These are phyloP conservation scores for Diphasiastrum complanatum DNA, from an alignment of 83 land plant species.

Conservation along the genomic window DNA sequence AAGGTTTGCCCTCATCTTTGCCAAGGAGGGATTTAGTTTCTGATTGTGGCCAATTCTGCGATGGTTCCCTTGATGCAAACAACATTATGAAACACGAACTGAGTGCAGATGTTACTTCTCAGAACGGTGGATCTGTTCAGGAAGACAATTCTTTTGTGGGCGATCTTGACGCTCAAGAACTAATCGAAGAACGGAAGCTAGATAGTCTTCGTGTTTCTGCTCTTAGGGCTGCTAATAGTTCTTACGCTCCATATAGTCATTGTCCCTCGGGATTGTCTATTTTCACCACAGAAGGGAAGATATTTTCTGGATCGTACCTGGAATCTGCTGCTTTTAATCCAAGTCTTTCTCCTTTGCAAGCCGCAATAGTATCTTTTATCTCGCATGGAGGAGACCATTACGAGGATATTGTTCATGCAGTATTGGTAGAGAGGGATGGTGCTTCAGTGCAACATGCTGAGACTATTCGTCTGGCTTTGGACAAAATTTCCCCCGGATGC, in stretches of 20 bases:
- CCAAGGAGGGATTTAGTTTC: too few relatives aligned
- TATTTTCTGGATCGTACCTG: slow-evolving; percentile 61
- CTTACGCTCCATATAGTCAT: slow-evolving; percentile 88
- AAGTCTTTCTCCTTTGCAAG: slow-evolving; percentile 77
- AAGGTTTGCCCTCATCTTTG: background rate
- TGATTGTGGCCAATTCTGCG: too few relatives aligned
- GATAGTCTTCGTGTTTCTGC: slow-evolving; percentile 35
- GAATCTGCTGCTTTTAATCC: slow-evolving; percentile 99
- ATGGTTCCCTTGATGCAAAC: too few relatives aligned
- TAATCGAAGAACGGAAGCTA: too few relatives aligned
- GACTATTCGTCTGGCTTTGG: slow-evolving; percentile 51
- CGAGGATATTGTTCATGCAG: slow-evolving; percentile 59
- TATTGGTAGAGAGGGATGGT: slow-evolving; percentile 72
- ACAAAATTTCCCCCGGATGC: slow-evolving; percentile 44
- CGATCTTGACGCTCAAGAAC: too few relatives aligned
- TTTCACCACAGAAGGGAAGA: slow-evolving; percentile 42
- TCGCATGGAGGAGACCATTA: slow-evolving; percentile 58
- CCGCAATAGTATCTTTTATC: slow-evolving; percentile 73
- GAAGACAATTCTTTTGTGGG: too few relatives aligned
- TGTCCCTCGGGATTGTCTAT: slow-evolving; percentile 89
- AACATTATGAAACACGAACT: too few relatives aligned
- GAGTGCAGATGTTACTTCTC: too few relatives aligned
- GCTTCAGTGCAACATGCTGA: slow-evolving; percentile 61
- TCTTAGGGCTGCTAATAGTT: slow-evolving; percentile 60
- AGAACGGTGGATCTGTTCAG: too few relatives aligned